Percentiles rank a stretch among this genome's conserved stretches.
Evolutionary conservation across 192 early-diverging fungal species (phyloP).

Genomic region (Coemansia sp.): DNA sequence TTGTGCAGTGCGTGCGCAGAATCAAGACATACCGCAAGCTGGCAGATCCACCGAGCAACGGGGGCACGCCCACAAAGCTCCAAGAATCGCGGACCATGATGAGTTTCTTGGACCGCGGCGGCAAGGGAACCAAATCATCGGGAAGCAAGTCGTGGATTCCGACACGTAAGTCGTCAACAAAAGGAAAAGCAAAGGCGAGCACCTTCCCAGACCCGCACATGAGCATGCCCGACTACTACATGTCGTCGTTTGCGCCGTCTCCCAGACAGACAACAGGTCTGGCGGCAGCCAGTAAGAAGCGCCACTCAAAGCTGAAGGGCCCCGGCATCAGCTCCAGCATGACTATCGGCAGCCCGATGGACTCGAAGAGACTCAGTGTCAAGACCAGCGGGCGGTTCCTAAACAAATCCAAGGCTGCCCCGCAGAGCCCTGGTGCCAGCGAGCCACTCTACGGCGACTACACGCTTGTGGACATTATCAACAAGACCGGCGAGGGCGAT

Average conservation of each 20-base stretch:
- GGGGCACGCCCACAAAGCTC: not conserved
- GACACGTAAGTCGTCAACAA: conserved; percentile 18
- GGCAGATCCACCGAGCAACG: conserved; percentile 13
- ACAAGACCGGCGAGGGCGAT: not conserved
- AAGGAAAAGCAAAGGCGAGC: not conserved
- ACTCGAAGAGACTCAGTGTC: not conserved
- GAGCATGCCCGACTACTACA: conserved; percentile 37
- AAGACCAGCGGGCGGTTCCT: not conserved
- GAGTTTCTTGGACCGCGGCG: conserved; percentile 7
- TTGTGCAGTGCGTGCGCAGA: conserved; percentile 87
- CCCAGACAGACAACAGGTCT: not conserved
- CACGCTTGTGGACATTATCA: not conserved
- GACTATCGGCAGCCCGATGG: conserved; percentile 5
- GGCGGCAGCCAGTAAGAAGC: not conserved
- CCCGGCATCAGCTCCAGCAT: not conserved
- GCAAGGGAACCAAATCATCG: conserved; percentile 6
- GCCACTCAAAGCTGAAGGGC: conserved; percentile 3
- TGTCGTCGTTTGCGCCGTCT: conserved; percentile 6
- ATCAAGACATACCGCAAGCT: conserved; percentile 57
- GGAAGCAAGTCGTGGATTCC: conserved; percentile 42
- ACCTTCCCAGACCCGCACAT: conserved; percentile 17
- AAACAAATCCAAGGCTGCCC: not conserved
- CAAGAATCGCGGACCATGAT: not conserved
- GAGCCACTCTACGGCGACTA: not conserved
- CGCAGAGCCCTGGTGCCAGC: not conserved